A percentile compares a stretch with the other conserved stretches of the same genome.
phyloP scores from a whole-genome alignment of 177 flowering plant genomes.

The Vitis hybrid region DNA sequence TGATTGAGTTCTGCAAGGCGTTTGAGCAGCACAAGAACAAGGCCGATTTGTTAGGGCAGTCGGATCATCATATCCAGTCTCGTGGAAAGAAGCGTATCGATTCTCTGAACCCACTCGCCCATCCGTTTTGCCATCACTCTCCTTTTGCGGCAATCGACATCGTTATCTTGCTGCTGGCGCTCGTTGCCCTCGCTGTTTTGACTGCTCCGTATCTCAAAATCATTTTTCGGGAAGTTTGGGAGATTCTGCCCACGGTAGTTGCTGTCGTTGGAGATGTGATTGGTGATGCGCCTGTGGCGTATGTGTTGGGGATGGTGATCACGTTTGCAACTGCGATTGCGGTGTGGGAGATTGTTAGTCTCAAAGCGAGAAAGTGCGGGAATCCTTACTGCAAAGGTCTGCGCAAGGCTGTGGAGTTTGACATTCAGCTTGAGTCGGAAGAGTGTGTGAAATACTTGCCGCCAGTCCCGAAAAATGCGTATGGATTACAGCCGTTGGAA shows the following conservation, averaged over 20 bases:
- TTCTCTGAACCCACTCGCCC: conserved; percentile 31
- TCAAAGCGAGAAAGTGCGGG: conserved; percentile 43
- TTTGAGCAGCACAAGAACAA: conserved; percentile 43
- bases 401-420: conserved; percentile 52
- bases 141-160: conserved; percentile 43
- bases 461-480: conserved; percentile 20
- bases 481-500: conserved; percentile 36
- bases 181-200: conserved; percentile 39
- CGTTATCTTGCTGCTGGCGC: conserved; percentile 33
- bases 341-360: conserved; percentile 33
- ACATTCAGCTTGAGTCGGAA: conserved; percentile 59
- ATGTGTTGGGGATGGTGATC: conserved; percentile 24
- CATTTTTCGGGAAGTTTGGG: conserved; percentile 29
- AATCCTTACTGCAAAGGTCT: conserved; percentile 54
- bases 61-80: conserved; percentile 14
- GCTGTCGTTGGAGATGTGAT: conserved; percentile 25
- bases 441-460: conserved; percentile 48
- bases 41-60: conserved; percentile 19
- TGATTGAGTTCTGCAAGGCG: conserved; percentile 55
- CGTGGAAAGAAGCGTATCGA: conserved; percentile 22
- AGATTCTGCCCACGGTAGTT: conserved; percentile 26
- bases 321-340: conserved; percentile 26
- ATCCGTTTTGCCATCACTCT: conserved; percentile 45
- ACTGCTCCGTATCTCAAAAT: conserved; percentile 41
- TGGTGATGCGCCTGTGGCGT: conserved; percentile 31